phyloP scores from a whole-genome alignment of 129 eudicot species.

The Flaveria linearis region DNA sequence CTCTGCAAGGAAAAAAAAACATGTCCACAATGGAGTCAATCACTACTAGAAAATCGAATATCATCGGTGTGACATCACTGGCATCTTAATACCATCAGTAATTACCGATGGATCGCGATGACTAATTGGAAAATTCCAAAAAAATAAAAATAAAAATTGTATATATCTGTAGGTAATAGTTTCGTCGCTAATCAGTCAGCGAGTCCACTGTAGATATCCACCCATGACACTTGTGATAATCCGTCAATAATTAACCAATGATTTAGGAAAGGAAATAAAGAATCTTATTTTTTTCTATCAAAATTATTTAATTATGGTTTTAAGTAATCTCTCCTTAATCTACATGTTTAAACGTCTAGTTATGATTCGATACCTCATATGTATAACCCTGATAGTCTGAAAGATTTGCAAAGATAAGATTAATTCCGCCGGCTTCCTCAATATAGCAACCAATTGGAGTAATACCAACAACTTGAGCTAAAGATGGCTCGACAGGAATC shows the following conservation, averaged over 20 bases:
- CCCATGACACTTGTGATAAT: too few relatives aligned
- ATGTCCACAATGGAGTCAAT: neutral
- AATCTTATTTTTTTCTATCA: too few relatives aligned
- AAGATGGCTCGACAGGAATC: constrained; percentile 42
- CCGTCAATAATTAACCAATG: too few relatives aligned
- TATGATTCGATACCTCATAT: constrained; percentile 44
- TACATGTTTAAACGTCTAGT: neutral
- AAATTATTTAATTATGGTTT: too few relatives aligned
- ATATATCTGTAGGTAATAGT: too few relatives aligned
- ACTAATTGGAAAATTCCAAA: neutral
- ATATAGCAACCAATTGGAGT: constrained; percentile 55
- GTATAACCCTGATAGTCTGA: neutral
- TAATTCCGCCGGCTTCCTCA: constrained; percentile 62
- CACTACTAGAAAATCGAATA: neutral
- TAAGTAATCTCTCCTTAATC: neutral
- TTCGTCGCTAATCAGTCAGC: too few relatives aligned
- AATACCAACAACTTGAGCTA: constrained; percentile 54
- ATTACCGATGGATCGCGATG: too few relatives aligned
- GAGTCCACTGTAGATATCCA: too few relatives aligned
- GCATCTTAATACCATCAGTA: too few relatives aligned
- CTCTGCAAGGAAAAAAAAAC: constrained; percentile 21
- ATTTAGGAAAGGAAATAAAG: too few relatives aligned
- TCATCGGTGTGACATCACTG: too few relatives aligned
- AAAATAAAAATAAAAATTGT: too few relatives aligned
- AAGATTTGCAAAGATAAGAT: constrained; percentile 12